Base-by-base conservation (phyloP, 129 eudicot species). In the Arctium lappa region DNA sequence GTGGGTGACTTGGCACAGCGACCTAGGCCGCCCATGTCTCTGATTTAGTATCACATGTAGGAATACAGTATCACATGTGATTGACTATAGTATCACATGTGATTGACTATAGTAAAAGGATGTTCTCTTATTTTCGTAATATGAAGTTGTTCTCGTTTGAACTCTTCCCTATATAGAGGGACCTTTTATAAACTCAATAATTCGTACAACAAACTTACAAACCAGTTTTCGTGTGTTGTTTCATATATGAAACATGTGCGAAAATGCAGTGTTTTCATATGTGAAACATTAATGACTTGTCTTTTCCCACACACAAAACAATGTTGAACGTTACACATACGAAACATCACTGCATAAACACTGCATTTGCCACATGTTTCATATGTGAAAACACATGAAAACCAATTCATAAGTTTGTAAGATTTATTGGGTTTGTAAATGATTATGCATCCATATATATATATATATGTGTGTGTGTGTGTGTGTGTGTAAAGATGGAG, bases 401-500 rank as follows among this genome's bases (percentile, higher is more conserved):
- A 46, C 56, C 0, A 0, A 0, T 46, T 11, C 6, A 0, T 11
- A 46, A 10, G 56, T 46, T 10, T 46, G 16, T 46, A 46, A 0
- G 3, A 3, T 2, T 44, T 46, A 46, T 46, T 10, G 2, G 3
- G 56, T 40, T 40, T 10, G 56, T 11, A 46, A 46, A 46, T 10
- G 56, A 46, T 10, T 46, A 46, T 46, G 11, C 53, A 15, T 53
- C 2, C 2, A 50, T 13, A 50, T 50, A 3, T 53, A 3, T 53
- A 15, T 15, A 9, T 44, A 8, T 70, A 11, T 8, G 12, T 53
- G n/a, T 39, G 9, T 27, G 60, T 36, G 82, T 11, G 66, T 11
- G 82, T 31, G 60, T 31, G 66, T 22, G 37, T 5, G 29, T 27
- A 65, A 68, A 82, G 79, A 75, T 38, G 44, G 73, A 56, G 66